phyloP scores from a whole-genome alignment of 73 alveolate genomes.

The Paramecium tetraurelia region DNA sequence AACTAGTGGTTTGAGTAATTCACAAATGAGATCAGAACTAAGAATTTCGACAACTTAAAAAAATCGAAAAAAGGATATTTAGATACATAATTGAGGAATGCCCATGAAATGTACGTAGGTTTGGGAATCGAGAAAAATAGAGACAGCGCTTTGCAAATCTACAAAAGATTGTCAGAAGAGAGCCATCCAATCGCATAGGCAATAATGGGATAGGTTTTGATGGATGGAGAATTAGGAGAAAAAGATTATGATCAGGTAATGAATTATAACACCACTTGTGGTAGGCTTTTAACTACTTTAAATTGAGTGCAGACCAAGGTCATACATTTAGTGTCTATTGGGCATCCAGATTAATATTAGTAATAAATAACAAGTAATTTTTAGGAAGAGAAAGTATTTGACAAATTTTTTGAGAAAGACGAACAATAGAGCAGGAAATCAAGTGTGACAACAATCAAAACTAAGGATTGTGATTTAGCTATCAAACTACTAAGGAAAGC shows the following conservation, averaged over 20 bases:
- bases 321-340: neutral
- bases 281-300: conserved; percentile 10
- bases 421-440: neutral
- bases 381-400: conserved; percentile 21
- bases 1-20: neutral
- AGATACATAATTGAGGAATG: neutral
- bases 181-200: neutral
- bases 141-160: neutral
- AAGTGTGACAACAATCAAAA: neutral
- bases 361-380: neutral
- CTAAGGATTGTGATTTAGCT: neutral
- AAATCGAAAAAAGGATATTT: neutral
- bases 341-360: neutral
- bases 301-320: conserved; percentile 8
- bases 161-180: neutral
- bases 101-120: conserved; percentile 38
- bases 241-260: neutral
- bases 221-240: neutral
- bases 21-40: neutral
- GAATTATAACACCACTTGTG: neutral
- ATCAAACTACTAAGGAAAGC: neutral
- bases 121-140: neutral
- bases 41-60: neutral
- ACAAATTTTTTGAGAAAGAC: neutral
- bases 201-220: neutral